These are phyloP conservation scores for Coleophoma eucalyptorum DNA, from an alignment of 2,329 filamentous ascomycete genomes.

Conservation along the genomic window DNA sequence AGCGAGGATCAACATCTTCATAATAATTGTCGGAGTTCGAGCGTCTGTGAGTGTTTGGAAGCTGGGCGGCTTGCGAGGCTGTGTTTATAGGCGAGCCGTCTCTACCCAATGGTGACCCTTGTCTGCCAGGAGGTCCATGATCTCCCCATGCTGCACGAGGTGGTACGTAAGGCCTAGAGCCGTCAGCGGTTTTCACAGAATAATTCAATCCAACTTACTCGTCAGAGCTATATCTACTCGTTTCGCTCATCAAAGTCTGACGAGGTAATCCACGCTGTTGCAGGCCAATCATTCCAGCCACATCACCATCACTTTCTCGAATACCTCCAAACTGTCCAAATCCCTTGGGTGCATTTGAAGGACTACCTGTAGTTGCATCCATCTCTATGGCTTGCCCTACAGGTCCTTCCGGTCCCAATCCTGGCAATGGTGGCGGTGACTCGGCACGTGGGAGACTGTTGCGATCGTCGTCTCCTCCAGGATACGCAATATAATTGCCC, in stretches of 20 bases:
- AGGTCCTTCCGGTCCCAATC: conserved; percentile 31
- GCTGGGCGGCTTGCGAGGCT: conserved; percentile 30
- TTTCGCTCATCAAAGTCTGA: conserved; percentile 57
- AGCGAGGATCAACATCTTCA: conserved; percentile 89
- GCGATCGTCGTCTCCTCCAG: conserved; percentile 11
- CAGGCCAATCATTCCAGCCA: conserved; percentile 69
- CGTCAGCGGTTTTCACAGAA: conserved; percentile 1
- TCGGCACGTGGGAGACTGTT: conserved; percentile 53
- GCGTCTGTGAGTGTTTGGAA: conserved; percentile 25
- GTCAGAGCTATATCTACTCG: conserved; percentile 68
- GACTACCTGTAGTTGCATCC: conserved; percentile 63
- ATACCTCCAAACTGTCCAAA: conserved; percentile 43
- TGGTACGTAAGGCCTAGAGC: conserved; percentile 41
- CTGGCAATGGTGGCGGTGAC: conserved; percentile 58
- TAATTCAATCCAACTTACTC: conserved; percentile 53
- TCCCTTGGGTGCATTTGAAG: conserved; percentile 34
- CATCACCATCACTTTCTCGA: conserved; percentile 65
- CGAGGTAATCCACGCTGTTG: conserved; percentile 46
- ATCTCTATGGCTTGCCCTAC: conserved; percentile 74
- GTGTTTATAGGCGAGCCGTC: conserved; percentile 36
- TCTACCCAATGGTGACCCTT: conserved; percentile 10
- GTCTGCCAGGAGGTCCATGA: conserved; percentile 33
- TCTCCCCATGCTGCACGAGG: conserved; percentile 54
- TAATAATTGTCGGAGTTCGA: conserved; percentile 59
- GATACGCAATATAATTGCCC: conserved; percentile 21